Evolutionary conservation across 192 early-diverging fungal species (phyloP).

Genomic region (Coemansia sp.): DNA sequence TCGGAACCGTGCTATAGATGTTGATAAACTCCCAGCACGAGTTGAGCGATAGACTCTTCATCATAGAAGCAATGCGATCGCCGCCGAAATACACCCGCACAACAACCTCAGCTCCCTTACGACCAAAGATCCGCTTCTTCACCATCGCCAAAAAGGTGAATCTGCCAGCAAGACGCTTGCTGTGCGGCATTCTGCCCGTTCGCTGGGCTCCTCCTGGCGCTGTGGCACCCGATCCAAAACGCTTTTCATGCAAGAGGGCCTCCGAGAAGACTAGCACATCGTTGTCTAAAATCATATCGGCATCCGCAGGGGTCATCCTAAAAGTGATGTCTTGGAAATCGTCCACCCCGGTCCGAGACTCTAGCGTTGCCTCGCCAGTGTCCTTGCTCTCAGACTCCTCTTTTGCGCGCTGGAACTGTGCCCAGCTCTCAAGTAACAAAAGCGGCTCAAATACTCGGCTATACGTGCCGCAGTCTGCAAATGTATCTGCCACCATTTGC

Average conservation of each 20-base stretch:
- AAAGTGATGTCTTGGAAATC: constrained; percentile 75
- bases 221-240: constrained; percentile 11
- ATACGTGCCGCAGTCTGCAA: constrained; percentile 63
- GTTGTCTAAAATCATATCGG: constrained; percentile 51
- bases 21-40: constrained; percentile 50
- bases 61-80: constrained; percentile 10
- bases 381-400: constrained; percentile 56
- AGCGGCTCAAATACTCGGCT: constrained; percentile 73
- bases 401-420: constrained; percentile 70
- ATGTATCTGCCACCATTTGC: constrained; percentile 59
- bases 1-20: constrained; percentile 69
- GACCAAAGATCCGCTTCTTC: constrained; percentile 25
- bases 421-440: constrained; percentile 82
- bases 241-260: constrained; percentile 25
- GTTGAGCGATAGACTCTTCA: constrained; percentile 30
- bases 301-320: constrained; percentile 43
- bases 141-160: constrained; percentile 47
- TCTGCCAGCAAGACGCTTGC: constrained; percentile 16
- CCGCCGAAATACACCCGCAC: constrained; percentile 35
- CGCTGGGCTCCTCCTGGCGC: background rate
- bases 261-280: constrained; percentile 67
- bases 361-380: constrained; percentile 43
- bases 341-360: constrained; percentile 64
- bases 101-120: constrained; percentile 24
- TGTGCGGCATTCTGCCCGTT: background rate